A percentile compares a stretch with the other conserved stretches of the same genome.
These are phyloP conservation scores for Evansstolkia leycettana DNA, from an alignment of 495 filamentous ascomycete genomes.

Conservation along the genomic window DNA sequence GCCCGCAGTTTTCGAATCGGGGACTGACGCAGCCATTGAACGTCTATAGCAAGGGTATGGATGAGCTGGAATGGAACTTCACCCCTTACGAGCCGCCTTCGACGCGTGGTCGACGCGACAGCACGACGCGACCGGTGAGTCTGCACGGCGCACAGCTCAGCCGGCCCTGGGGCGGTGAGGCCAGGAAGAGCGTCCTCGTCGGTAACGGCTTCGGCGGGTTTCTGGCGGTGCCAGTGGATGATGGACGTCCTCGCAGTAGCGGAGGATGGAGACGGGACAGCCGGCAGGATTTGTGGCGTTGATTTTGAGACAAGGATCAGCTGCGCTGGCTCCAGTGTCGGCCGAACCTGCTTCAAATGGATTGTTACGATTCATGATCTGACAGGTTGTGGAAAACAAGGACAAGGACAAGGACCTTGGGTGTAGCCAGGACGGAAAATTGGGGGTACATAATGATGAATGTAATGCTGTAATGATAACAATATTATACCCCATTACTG, in stretches of 20 bases:
- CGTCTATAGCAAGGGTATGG: constrained; percentile 76
- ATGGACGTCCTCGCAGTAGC: constrained; percentile 26
- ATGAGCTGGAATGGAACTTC: constrained; percentile 80
- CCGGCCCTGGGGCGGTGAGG: constrained; percentile 48
- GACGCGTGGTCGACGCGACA: constrained; percentile 16
- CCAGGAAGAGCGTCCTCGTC: constrained; percentile 49
- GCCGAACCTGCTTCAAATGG: no score
- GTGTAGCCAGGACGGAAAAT: no score
- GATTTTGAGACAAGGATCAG: not conserved
- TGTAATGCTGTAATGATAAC: no score
- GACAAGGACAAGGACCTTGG: no score
- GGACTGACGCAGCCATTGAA: constrained; percentile 54
- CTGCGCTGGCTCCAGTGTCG: no score
- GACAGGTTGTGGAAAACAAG: no score
- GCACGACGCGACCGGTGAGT: constrained; percentile 40
- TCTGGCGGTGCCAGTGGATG: constrained; percentile 58
- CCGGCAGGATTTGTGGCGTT: constrained; percentile 33
- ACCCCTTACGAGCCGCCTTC: constrained; percentile 41
- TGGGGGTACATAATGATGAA: no score
- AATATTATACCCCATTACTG: no score
- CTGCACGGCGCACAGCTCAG: constrained; percentile 41
- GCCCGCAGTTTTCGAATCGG: constrained; percentile 21
- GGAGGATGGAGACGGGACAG: constrained; percentile 24
- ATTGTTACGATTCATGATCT: no score
- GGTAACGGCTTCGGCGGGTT: constrained; percentile 75